Evolutionary conservation across 805 yeast genomes (phyloP), one percentile per base, ranked within the genome.

Genomic region (Priceomyces medius): DNA sequence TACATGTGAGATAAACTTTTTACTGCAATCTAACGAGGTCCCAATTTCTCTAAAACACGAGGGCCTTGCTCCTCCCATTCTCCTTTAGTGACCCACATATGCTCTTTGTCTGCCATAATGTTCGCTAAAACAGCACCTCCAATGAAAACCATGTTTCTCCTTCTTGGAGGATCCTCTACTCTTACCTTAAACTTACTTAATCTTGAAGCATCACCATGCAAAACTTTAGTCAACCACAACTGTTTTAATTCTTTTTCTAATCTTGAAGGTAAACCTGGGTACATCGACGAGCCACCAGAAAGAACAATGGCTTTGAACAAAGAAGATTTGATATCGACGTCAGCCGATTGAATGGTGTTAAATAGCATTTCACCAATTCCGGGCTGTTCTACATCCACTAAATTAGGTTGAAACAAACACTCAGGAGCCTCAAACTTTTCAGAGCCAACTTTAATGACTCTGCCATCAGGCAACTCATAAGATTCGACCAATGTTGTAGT

Each of bases 51-150:
- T 64, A 93, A 78, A 9, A 88, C 79, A 27, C 90, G 77, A 32
- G 96, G 79, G 23, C 99, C 99, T 58, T 85, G 88, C 71, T 93
- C 99, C 63, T 88, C 93, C 98, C 98, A 93, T 68, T 93, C 99
- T 61, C 85, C 88, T 62, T 86, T 90, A 40, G 88, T 74, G 52
- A 93, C 80, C 99, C 99, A 93, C 96, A 93, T 87, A 59, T 90
- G 97, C 51, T 90, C 97, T 65, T 91, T 93, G 63, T 90, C 97
- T 35, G 95, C 95, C 98, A 93, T 93, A 53, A 93, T 91, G 60
- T 86, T 88, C 24, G 99, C 98, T 60, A 93, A 76, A 16, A 93
- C 98, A 3, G 98, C 98, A 55, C 99, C 99, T 54, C 99, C 99
- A 51, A 91, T 83, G 67, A 93, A 93, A 26, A 93, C 99, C 97